Conservation (phyloP, 2,329 filamentous ascomycete species). For the Phaeosphaeriaceae sp. region DNA sequence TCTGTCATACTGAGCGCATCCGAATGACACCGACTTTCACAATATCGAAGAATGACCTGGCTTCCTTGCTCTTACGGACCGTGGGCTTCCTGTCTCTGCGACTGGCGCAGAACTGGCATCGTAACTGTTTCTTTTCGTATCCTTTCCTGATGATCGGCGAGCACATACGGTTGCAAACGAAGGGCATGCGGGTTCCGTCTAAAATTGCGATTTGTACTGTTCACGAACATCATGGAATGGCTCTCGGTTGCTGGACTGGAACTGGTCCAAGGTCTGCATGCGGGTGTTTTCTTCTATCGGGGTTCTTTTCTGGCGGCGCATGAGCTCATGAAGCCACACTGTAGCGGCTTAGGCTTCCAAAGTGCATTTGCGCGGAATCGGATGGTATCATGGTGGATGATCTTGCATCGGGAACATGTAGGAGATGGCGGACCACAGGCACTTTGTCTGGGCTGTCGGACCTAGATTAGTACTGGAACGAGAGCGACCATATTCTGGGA, state of each 20-base stretch:
- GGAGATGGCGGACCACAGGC: constrained; percentile 10
- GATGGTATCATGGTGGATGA: neutral
- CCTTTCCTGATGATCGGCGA: constrained; percentile 36
- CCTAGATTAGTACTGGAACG: constrained; percentile 30
- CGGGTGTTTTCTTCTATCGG: constrained; percentile 42
- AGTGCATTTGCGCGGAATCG: constrained; percentile 7
- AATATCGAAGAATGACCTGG: constrained; percentile 42
- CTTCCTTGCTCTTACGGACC: constrained; percentile 42
- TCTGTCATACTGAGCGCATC: constrained; percentile 47
- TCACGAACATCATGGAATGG: constrained; percentile 38
- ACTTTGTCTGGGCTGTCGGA: constrained; percentile 15
- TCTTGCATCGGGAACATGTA: constrained; percentile 14
- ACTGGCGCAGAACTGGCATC: constrained; percentile 33
- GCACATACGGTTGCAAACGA: constrained; percentile 37
- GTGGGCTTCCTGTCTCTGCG: constrained; percentile 34
- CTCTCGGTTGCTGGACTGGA: constrained; percentile 28
- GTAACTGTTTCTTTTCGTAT: constrained; percentile 44
- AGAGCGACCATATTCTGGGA: constrained; percentile 14
- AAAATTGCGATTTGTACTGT: constrained; percentile 38
- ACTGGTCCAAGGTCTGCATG: constrained; percentile 42
- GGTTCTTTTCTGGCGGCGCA: constrained; percentile 33
- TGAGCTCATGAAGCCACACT: constrained; percentile 19
- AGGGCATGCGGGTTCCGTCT: constrained; percentile 34
- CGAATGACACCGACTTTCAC: constrained; percentile 49
- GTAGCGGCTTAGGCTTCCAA: constrained; percentile 6